Evolutionary conservation across 2,329 filamentous ascomycete genomes (phyloP).

Genomic region (Xylariaceae sp.): DNA sequence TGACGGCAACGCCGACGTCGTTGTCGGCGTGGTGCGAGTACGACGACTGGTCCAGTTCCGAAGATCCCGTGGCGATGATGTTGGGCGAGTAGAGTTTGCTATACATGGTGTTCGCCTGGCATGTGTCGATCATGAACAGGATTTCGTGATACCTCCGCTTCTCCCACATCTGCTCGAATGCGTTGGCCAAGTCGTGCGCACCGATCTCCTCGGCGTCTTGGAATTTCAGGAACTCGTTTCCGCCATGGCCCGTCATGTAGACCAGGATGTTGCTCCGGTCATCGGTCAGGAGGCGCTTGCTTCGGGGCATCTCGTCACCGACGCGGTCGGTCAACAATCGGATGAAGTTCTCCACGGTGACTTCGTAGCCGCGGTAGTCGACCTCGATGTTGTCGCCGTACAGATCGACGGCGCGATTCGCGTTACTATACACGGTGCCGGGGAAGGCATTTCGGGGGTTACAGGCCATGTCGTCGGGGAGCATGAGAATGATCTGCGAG

Average conservation of each 20-base stretch:
- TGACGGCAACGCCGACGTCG: constrained; percentile 95
- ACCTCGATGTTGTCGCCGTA: constrained; percentile 99
- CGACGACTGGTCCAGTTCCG: constrained; percentile 89
- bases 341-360: constrained; percentile 98
- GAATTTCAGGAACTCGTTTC: constrained; percentile 97
- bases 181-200: constrained; percentile 90
- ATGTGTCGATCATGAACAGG: constrained; percentile 99
- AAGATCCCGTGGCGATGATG: constrained; percentile 96
- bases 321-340: constrained; percentile 89
- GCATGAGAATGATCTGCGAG: constrained; percentile 98
- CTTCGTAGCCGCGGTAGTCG: constrained; percentile 95
- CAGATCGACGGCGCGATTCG: constrained; percentile 87
- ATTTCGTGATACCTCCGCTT: constrained; percentile 98
- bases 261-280: constrained; percentile 95
- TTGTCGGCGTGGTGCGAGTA: constrained; percentile 98
- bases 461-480: constrained; percentile 99
- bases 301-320: constrained; percentile 88
- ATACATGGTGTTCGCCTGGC: constrained; percentile 99
- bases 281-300: constrained; percentile 89
- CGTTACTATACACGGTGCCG: constrained; percentile 97
- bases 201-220: constrained; percentile 98
- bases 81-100: constrained; percentile 97
- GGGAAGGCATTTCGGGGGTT: constrained; percentile 98
- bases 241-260: constrained; percentile 98
- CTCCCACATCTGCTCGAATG: constrained; percentile 99